Base-by-base conservation (phyloP, 192 early-diverging fungal species). In the Phycomyces nitens region DNA sequence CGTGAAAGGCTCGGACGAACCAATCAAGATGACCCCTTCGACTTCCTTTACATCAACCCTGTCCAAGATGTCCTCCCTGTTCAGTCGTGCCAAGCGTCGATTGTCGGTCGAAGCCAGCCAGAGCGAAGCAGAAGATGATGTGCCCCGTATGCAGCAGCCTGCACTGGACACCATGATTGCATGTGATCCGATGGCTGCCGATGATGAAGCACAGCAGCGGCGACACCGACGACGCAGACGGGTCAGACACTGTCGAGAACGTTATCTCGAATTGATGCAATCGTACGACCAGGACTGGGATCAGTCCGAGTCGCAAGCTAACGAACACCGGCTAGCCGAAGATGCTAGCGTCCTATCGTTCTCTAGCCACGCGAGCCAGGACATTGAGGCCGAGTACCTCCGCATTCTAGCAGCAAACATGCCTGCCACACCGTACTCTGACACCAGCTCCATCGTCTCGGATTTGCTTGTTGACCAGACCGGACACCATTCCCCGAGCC, bases 151-250 rank as follows among this genome's bases (percentile, higher is more conserved):
- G 29, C 29, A 34, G 29, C 29, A 34, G 7, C 29, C 44, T 47
- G 18, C 44, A 47, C 4, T 3, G 44, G 15, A 14, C 2, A n/a
- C 44, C 44, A n/a, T 18, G 44, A n/a, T 47, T 18, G 12, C 44
- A 14, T 47, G 12, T 47, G 44, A 47, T 47, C 15, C 44, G 18
- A 18, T 47, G 44, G 18, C 44, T 41, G 15, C 23, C n/a, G n/a
- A 50, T 18, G 22, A 21, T 21, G 42, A 24, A 54, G 29, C 39
- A 56, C 18, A 54, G 0, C 18, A 54, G 0, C 34, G 40, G 11
- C 52, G 62, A 20, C 15, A 61, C 24, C 42, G 44, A 24, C 41
- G 59, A 61, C 59, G 59, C n/a, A 61, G 44, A 50, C 41, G 59
- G 47, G 59, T 61, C 44, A 61, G 47, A 61, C 43, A 51, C 18